Evolutionary conservation across 441 rosid genomes (phyloP).

Genomic region (Metrosideros polymorpha): DNA sequence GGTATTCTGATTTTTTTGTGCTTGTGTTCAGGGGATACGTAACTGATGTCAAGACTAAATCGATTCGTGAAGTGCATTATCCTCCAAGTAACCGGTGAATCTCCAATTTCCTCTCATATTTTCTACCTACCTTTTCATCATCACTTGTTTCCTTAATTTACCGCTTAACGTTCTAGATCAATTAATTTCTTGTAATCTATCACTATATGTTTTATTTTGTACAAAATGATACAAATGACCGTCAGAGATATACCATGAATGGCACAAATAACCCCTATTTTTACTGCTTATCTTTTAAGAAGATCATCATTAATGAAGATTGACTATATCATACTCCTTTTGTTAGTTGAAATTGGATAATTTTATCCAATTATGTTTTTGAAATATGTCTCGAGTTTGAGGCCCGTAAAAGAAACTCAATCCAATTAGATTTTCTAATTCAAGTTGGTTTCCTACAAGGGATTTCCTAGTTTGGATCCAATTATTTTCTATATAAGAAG

Average conservation of each 20-base stretch:
- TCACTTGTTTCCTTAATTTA: not conserved
- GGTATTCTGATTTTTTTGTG: not conserved
- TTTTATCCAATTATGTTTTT: not conserved
- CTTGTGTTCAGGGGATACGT: not conserved
- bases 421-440: not conserved
- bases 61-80: not conserved
- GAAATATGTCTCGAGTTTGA: not conserved
- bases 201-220: not conserved
- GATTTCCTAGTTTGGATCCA: not conserved
- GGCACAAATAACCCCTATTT: not conserved
- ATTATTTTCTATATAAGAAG: not conserved
- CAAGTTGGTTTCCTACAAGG: not conserved
- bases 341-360: not conserved
- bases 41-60: not conserved
- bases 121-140: not conserved
- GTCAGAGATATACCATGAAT: not conserved
- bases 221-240: not conserved
- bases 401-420: not conserved
- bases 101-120: not conserved
- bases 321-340: not conserved
- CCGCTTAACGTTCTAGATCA: not conserved
- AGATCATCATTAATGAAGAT: not conserved
- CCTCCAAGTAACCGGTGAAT: not conserved
- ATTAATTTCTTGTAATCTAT: not conserved
- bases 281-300: not conserved